Evolutionary conservation across 2,329 filamentous ascomycete genomes (phyloP), one percentile per base, ranked within the genome.

Genomic region (Hyphodiscus sp.): DNA sequence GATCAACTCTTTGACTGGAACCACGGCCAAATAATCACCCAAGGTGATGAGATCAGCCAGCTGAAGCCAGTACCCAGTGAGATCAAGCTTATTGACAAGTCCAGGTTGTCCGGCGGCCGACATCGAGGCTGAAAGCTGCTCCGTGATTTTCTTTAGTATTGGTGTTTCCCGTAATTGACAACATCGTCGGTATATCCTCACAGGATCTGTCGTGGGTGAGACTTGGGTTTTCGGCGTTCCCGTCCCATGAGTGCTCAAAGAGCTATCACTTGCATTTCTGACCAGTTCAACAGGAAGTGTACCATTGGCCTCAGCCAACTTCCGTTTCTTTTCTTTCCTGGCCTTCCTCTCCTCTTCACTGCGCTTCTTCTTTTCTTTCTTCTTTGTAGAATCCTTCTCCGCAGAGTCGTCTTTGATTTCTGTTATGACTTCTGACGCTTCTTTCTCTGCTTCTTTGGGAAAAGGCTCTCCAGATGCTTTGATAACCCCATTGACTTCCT

Each of bases 301-400:
- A 9, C 92, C 92, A 67, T 94, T 96, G 54, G 89, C 89, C 67
- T 95, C 89, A 20, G 91, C 92, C 62, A 89, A 82, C 66, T 82
- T 83, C 58, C 90, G 80, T 67, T 89, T 92, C 71, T 89, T 89
- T 70, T 96, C 91, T 68, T 95, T 95, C 51, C 91, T 82, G 56
- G 94, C 89, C 67, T 95, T 95, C 43, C 91, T 80, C 70, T 96
- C 92, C 55, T 92, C 91, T 67, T 96, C 92, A 42, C 89, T 95
- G 60, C 87, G 85, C 74, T 95, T 96, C 73, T 96, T 96, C 76
- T 96, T 96, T 67, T 96, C 91, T 70, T 90, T 94, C 72, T 95
- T 96, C 63, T 85, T 85, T 8, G 76, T 83, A 0, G 72, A 74
- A 30, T 71, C 73, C 33, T 66, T 68, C 16, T 65, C 70, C 59